Conservation (phyloP, 164 flowering plant species). For the Paratinospora sagittata region DNA sequence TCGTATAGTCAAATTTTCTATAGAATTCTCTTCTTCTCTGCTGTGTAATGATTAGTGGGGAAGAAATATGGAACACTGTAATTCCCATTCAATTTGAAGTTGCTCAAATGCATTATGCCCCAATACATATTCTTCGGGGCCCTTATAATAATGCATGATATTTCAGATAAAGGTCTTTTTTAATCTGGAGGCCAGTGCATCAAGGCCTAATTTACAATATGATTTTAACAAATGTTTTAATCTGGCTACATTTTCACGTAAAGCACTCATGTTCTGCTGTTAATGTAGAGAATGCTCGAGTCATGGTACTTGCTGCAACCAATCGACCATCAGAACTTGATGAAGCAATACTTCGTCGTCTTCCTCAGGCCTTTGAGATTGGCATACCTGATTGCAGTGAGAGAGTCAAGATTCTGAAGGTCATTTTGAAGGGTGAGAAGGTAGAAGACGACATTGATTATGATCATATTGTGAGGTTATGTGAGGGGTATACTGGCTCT, state of each 20-base stretch:
- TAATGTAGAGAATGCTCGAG: constrained; percentile 71
- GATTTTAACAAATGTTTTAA: not conserved
- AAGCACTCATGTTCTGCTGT: constrained; percentile 6
- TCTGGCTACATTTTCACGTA: not conserved
- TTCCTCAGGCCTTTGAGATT: constrained; percentile 95
- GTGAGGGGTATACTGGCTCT: constrained; percentile 94
- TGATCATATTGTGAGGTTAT: constrained; percentile 56
- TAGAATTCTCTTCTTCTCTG: too few species aligned
- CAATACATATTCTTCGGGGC: not conserved
- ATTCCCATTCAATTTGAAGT: too few species aligned
- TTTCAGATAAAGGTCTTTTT: not conserved
- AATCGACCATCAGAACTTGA: constrained; percentile 98
- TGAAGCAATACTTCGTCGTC: constrained; percentile 94
- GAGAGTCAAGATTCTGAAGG: constrained; percentile 76
- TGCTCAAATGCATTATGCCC: too few species aligned
- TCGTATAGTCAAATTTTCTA: not conserved
- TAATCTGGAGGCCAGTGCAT: too few species aligned
- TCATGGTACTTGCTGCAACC: constrained; percentile 98
- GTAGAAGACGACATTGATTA: constrained; percentile 61
- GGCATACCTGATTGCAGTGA: constrained; percentile 72
- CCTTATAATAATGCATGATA: not conserved
- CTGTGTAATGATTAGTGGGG: not conserved
- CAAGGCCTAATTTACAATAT: not conserved
- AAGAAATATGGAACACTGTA: too few species aligned
- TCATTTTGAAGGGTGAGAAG: constrained; percentile 74